These are phyloP conservation scores for Castanospermum australe DNA, from an alignment of 306 rosid species.

Conservation along the genomic window DNA sequence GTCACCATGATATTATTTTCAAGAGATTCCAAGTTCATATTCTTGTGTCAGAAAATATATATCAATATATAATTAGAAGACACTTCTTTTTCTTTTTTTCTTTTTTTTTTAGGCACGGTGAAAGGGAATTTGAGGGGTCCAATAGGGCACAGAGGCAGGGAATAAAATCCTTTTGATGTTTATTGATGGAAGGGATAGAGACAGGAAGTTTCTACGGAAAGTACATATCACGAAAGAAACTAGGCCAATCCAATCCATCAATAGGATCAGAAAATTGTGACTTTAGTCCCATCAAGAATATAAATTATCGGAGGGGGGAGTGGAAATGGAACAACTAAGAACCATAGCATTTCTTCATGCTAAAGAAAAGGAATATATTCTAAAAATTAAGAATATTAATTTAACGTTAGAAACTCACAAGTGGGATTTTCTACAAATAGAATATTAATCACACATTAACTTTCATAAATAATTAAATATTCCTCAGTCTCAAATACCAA, in stretches of 20 bases:
- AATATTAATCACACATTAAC: not conserved
- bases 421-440: not conserved
- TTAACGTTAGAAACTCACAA: not conserved
- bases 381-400: too few relatives aligned
- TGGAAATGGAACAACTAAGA: not conserved
- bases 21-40: too few relatives aligned
- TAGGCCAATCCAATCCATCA: not conserved
- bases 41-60: not conserved
- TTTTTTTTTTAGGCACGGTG: not conserved
- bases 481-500: not conserved
- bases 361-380: not conserved
- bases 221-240: not conserved
- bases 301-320: not conserved
- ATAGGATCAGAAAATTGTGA: not conserved
- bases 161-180: slow-evolving; percentile 12
- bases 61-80: not conserved
- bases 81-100: not conserved
- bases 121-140: slow-evolving; percentile 8
- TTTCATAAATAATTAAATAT: not conserved
- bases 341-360: not conserved
- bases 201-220: not conserved
- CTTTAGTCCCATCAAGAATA: not conserved
- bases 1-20: too few relatives aligned
- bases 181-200: not conserved
- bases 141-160: slow-evolving; percentile 14